phyloP scores from a whole-genome alignment of 208 protist species.

The Herpetomonas tarakana region DNA sequence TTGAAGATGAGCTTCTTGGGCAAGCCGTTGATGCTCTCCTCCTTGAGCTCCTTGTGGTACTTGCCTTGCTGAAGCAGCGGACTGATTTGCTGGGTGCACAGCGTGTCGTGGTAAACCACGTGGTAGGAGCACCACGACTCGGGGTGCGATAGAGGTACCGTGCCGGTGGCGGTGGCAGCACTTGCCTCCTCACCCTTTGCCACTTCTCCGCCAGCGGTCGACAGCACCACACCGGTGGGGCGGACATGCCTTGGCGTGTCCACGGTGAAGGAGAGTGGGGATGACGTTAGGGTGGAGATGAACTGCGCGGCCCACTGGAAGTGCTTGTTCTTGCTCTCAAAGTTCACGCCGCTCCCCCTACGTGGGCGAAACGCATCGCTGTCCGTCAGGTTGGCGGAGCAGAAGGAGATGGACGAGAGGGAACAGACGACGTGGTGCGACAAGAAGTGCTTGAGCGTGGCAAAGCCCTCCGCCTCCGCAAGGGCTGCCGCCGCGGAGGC shows the following conservation, averaged over 20 bases:
- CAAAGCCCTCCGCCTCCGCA: background rate
- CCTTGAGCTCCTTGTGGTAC: background rate
- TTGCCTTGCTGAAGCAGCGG: constrained; percentile 27
- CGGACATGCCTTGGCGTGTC: constrained; percentile 64
- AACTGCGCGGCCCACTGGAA: constrained; percentile 81
- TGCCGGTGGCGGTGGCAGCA: background rate
- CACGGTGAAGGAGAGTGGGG: constrained; percentile 66
- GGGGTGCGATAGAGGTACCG: background rate
- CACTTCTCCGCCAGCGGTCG: background rate
- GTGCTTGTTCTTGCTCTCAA: constrained; percentile 15
- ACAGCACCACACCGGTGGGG: constrained; percentile 40
- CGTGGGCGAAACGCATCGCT: background rate
- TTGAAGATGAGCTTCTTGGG: constrained; percentile 37
- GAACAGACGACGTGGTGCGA: constrained; percentile 72
- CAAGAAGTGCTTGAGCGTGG: constrained; percentile 31
- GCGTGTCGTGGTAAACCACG: constrained; percentile 63
- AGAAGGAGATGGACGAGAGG: constrained; percentile 70
- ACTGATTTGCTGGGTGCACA: constrained; percentile 79
- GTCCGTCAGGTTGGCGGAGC: constrained; percentile 6
- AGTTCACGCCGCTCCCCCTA: background rate
- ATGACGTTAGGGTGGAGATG: constrained; percentile 75
- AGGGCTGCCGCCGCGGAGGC: background rate
- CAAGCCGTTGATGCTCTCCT: background rate
- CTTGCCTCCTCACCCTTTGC: background rate
- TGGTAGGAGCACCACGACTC: constrained; percentile 74